Base-by-base conservation (phyloP, 2,329 filamentous ascomycete genomes). In the Cordyceps javanica region DNA sequence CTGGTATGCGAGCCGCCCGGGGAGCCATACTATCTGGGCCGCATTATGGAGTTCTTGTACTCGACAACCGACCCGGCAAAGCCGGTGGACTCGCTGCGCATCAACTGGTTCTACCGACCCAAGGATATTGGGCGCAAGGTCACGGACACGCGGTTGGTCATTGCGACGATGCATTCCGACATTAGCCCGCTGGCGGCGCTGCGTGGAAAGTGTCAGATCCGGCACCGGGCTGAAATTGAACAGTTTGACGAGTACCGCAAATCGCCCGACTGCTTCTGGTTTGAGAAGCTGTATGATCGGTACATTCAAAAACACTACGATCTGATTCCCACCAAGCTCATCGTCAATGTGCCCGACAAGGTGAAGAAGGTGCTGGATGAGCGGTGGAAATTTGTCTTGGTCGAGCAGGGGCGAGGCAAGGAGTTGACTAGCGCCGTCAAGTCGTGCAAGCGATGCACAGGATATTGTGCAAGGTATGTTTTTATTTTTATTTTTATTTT, bases 251-350 rank as follows among this genome's bases (percentile, higher is more conserved):
- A 87, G 54, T 96, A 92, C 70, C 89, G 92, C 69, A 93, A 89
- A 71, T 83, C 80, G 26, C 88, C 88, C 65, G 90, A 99, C 73
- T 86, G 82, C 64, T 99, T 99, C 72, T 99, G 92, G 89, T 99
- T 90, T 71, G 93, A 96, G 68, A 96, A 97, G 70, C 84, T 97
- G 66, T 97, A 96, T 72, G 94, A 99, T 75, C 89, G 94, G 59
- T 99, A 97, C 75, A 97, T 99, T 62, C 91, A 96, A 70, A 92
- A 96, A 62, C 92, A 93, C 73, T 97, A 97, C 79, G 94, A 99
- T 67, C 89, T 97, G 56, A 93, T 99, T 61, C 93, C 94, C 1
- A 96, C 92, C 14, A 84, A 82, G 60, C 86, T 89, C 67, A 94
- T 99, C 67, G 93, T 97, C 76, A 99, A 99, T 69, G 94, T 99